Percentiles rank a stretch among this genome's conserved stretches.
phyloP scores from a whole-genome alignment of 345 rosid species.

The Eucalyptus dawsonii region DNA sequence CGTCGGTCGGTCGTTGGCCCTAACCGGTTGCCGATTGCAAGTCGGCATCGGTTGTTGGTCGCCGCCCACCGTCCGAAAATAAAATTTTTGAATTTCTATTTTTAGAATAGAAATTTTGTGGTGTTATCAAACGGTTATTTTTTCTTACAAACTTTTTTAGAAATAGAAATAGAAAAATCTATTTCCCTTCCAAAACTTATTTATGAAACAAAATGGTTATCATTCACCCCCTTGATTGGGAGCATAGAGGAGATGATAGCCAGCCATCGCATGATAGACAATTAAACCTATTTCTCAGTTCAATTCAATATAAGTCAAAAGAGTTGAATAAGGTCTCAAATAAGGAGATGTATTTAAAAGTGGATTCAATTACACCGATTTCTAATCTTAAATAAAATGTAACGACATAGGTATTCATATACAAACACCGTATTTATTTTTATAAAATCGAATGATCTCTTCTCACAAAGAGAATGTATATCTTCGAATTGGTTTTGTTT shows the following conservation, averaged over 20 bases:
- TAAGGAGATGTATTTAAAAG: not conserved
- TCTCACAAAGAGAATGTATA: not conserved
- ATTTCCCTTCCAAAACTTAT: no score
- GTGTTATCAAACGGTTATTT: fast-evolving
- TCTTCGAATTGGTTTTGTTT: not conserved
- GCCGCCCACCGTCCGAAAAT: no score
- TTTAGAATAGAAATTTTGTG: no score
- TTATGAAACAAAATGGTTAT: no score
- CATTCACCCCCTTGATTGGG: fast-evolving
- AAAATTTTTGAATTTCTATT: no score
- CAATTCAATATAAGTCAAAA: not conserved
- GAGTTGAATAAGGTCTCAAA: not conserved
- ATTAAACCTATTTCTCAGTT: not conserved
- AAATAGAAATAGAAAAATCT: no score
- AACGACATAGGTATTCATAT: not conserved
- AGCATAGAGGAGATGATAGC: not conserved
- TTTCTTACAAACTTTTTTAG: fast-evolving
- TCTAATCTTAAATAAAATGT: not conserved
- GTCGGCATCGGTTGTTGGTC: no score
- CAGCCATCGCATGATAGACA: not conserved
- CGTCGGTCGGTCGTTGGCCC: no score
- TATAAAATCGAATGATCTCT: not conserved
- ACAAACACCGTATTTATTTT: not conserved
- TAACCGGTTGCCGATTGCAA: fast-evolving
- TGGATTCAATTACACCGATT: not conserved